phyloP scores from a whole-genome alignment of 2,329 filamentous ascomycete species.

The Tolypocladium tropicale region DNA sequence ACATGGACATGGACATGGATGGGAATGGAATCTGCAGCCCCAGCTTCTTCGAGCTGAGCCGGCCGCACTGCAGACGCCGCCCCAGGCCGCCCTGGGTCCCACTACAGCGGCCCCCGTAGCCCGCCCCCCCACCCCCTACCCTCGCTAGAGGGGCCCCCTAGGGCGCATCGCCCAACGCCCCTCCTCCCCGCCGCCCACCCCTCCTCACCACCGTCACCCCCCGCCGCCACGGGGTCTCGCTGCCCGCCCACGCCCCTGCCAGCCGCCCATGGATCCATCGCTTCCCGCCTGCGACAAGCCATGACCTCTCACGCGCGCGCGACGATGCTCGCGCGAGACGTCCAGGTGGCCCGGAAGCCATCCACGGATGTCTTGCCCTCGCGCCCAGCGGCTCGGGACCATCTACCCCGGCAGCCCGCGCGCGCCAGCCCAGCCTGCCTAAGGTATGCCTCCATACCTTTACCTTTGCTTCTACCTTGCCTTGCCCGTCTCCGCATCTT shows the following conservation, averaged over 20 bases:
- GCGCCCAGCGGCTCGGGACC: neutral
- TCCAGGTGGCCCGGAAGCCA: neutral
- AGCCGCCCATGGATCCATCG: neutral
- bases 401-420: neutral
- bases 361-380: neutral
- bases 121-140: neutral
- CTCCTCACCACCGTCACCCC: too few species aligned
- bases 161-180: neutral
- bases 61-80: neutral
- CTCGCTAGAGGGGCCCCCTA: neutral
- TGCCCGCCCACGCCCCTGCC: neutral
- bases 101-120: neutral
- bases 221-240: too few species aligned
- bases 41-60: neutral
- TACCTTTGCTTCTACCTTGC: too few species aligned
- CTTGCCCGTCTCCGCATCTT: too few species aligned
- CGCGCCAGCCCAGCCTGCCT: neutral
- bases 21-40: neutral
- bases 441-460: too few species aligned
- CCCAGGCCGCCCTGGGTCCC: neutral
- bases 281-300: too few species aligned
- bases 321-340: too few species aligned
- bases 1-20: too few species aligned
- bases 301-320: too few species aligned
- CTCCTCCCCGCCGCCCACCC: neutral